Conservation (phyloP, 2,329 filamentous ascomycete genomes). For the Alternaria triticimaculans region DNA sequence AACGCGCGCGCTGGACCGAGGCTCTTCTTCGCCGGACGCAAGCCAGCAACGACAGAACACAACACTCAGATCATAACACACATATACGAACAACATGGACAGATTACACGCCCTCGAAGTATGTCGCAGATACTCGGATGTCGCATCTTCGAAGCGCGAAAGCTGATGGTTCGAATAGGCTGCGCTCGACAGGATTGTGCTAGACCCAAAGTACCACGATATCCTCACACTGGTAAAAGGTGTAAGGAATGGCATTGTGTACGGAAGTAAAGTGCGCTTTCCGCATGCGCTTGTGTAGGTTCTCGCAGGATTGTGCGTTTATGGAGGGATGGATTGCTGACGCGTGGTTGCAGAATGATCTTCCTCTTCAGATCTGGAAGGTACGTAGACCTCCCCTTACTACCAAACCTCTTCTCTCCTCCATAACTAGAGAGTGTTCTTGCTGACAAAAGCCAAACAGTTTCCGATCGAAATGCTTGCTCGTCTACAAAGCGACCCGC, state of each 20-base stretch:
- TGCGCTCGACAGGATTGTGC: constrained; percentile 75
- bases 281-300: constrained; percentile 88
- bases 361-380: constrained; percentile 93
- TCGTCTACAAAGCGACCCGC: constrained; percentile 84
- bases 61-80: background rate
- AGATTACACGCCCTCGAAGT: constrained; percentile 44
- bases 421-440: background rate
- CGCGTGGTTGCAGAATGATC: constrained; percentile 73
- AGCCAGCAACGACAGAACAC: constrained; percentile 6
- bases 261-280: constrained; percentile 96
- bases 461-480: constrained; percentile 75
- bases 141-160: background rate
- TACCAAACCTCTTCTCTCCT: background rate
- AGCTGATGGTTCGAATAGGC: constrained; percentile 56
- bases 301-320: background rate
- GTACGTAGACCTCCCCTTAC: constrained; percentile 57
- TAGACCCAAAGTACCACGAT: constrained; percentile 86
- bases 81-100: constrained; percentile 33
- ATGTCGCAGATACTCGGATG: background rate
- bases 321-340: constrained; percentile 1
- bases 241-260: constrained; percentile 94
- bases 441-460: constrained; percentile 40
- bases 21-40: constrained; percentile 18
- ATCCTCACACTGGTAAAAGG: constrained; percentile 86
- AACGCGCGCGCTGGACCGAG: constrained; percentile 31